Evolutionary conservation across 345 rosid species (phyloP), one percentile per base, ranked within the genome.

Genomic region (Crucihimalaya himalaica): DNA sequence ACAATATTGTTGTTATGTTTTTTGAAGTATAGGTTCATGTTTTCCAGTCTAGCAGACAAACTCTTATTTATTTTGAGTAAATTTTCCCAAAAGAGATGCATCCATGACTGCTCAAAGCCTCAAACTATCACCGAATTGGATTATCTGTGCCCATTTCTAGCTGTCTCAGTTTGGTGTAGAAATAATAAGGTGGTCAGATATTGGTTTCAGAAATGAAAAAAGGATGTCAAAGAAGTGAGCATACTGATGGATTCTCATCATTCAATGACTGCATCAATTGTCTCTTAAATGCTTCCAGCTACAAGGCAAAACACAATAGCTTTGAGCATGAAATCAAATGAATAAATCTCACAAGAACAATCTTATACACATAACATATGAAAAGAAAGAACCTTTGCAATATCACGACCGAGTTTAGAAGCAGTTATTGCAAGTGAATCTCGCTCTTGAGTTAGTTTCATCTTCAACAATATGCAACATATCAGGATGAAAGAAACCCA

Each of bases 251-350:
- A 71, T 67, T 85, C 42, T 91, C 97, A 37, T 91, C 98, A 62
- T 62, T 91, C 53, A 91, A 74, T 6, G 98, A 94, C 76, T 83
- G 96, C 98, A 91, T 85, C 82, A 94, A 74, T 50, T 94, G 98
- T 74, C 95, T 83, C 90, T 91, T 94, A 74, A 94, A 91, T 8
- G 90, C 83, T 78, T 95, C 97, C 71, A 95, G 80, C 99, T 91
- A 84, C 52, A 37, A 3, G 11, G 23, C 3, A 20, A 48, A 48
- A 20, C 46, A 35, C 62, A 23, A 4, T 58, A 47, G 37, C n/a
- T 21, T 4, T 6, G 21, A 66, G 15, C 40, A 46, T 11, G 40
- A 34, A 21, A 19, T 39, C 53, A 65, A 21, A 66, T 8, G 50
- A 20, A 23, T 2, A 23, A 23, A 23, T 23, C 2, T 31, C 40